Evolutionary conservation across 495 filamentous ascomycete species (phyloP).

Genomic region (Chaetomium tenue): DNA sequence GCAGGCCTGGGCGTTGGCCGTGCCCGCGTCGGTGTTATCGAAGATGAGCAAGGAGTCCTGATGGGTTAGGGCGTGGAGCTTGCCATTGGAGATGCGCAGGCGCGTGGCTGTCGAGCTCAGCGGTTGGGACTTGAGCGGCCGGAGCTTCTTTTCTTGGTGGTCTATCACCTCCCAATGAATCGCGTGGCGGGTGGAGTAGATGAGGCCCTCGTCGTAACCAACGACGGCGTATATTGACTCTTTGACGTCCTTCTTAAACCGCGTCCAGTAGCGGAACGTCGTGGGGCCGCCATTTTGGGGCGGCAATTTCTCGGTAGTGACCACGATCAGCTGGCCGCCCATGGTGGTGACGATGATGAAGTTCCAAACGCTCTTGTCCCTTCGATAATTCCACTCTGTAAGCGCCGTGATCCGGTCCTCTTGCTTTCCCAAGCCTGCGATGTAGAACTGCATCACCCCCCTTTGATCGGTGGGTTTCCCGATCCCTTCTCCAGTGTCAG

Average conservation of each 20-base stretch:
- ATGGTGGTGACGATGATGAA: conserved; percentile 45
- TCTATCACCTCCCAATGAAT: conserved; percentile 51
- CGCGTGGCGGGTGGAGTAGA: conserved; percentile 44
- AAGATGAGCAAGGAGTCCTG: conserved; percentile 49
- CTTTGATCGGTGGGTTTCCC: conserved; percentile 42
- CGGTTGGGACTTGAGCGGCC: conserved; percentile 32
- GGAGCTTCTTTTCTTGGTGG: conserved; percentile 44
- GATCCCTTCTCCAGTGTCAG: conserved; percentile 47
- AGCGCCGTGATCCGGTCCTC: conserved; percentile 45
- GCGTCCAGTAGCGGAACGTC: conserved; percentile 46
- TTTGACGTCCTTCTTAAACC: conserved; percentile 40
- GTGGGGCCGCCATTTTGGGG: conserved; percentile 16
- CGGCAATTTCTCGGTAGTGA: conserved; percentile 36
- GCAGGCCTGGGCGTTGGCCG: conserved; percentile 10
- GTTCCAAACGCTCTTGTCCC: conserved; percentile 42
- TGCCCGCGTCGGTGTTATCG: conserved; percentile 27
- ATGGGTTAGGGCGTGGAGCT: conserved; percentile 45
- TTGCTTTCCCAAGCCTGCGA: conserved; percentile 44
- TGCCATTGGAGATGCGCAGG: conserved; percentile 42
- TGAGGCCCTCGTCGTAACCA: conserved; percentile 44
- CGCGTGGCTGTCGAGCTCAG: conserved; percentile 47
- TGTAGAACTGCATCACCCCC: conserved; percentile 32
- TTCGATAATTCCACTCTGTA: conserved; percentile 48
- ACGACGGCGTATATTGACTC: conserved; percentile 44
- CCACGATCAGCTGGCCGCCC: conserved; percentile 46